phyloP scores from a whole-genome alignment of 1,284 basidiomycete genomes.

The Anthracocystis setariae region DNA sequence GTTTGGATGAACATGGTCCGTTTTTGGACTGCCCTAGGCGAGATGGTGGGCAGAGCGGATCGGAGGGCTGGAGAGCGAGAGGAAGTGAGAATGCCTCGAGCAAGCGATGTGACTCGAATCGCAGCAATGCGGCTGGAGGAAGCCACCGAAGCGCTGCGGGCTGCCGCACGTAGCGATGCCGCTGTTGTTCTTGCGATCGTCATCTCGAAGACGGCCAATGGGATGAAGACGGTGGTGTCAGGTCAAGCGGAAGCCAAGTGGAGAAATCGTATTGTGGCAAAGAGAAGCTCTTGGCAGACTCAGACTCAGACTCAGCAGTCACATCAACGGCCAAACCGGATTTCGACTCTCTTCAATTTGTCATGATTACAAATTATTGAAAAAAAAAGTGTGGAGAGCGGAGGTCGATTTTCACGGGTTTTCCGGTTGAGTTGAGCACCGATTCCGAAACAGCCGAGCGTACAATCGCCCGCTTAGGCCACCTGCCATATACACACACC shows the following conservation, averaged over 20 bases:
- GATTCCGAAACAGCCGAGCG: slow-evolving; percentile 29
- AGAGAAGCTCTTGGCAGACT: slow-evolving; percentile 5
- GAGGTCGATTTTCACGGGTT: slow-evolving; percentile 40
- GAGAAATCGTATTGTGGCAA: slow-evolving; percentile 20
- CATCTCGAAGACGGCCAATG: slow-evolving; percentile 14
- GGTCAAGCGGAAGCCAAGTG: slow-evolving; percentile 1
- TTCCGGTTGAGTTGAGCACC: slow-evolving; percentile 31
- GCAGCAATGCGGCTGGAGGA: slow-evolving; percentile 8
- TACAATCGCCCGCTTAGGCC: slow-evolving; percentile 23
- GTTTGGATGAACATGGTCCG: slow-evolving; percentile 71
- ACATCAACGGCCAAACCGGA: slow-evolving; percentile 5
- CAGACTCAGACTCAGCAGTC: slow-evolving; percentile 1
- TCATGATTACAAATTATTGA: background rate
- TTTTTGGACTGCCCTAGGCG: slow-evolving; percentile 17
- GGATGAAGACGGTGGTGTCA: slow-evolving; percentile 1
- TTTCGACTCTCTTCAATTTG: background rate
- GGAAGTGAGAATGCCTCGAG: slow-evolving; percentile 22
- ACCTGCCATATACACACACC: background rate
- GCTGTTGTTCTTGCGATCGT: slow-evolving; percentile 18
- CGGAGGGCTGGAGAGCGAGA: slow-evolving; percentile 9
- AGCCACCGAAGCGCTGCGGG: slow-evolving; percentile 7
- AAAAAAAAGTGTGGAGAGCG: background rate
- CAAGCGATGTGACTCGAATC: slow-evolving; percentile 6
- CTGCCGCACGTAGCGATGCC: slow-evolving; percentile 15
- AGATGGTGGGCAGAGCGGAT: background rate